Base-by-base conservation (phyloP, 1,284 basidiomycete genomes). In the Ustilago esculenta region DNA sequence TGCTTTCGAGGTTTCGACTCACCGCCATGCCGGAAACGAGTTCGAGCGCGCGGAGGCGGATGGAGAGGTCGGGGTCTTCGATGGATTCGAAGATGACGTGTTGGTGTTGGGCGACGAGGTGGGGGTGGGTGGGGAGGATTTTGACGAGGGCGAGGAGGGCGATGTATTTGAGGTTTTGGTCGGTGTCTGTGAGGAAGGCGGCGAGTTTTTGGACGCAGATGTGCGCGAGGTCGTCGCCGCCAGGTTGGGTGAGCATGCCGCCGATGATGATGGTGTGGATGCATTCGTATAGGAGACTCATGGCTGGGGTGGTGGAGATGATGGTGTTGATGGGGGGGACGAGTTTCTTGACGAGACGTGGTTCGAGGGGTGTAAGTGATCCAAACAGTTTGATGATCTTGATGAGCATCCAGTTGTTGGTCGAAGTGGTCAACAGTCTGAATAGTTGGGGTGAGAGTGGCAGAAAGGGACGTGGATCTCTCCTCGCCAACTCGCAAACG, bases 391-490 rank as follows among this genome's bases (percentile, higher is more conserved):
- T 99, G 82, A 98, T 90, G 44, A 98, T 90, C 85, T 99, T 99
- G 84, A 99, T 99, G 56, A 98, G 86, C 91, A 98, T 95, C 96
- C 96, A 99, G 80, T 98, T 99, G 83, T 98, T 98, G 24, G 90
- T 91, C 25, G 92, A 93, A 1, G 90, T 92, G 0, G 93, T 97
- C 59, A 99, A 85, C n/a, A 98, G 86, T 72, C 91, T 90, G 82
- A 98, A 99, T 43, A 98, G 84, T 76, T 93, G 92, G 1, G 96
- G 96, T 3, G 95, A 94, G 4, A 81, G 67, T 1, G 76, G 65
- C 12, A 81, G 36, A 36, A 80, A 81, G 0, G 76, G 73, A 10
- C 57, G 44, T 9, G 79, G 71, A 48, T 77, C 74, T 4, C 75
- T 40, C 5, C 79, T 60, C 4, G 92, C 91, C 24, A 98, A 86